Base-by-base conservation (phyloP, 805 yeast genomes). In the Brettanomyces naardenensis region DNA sequence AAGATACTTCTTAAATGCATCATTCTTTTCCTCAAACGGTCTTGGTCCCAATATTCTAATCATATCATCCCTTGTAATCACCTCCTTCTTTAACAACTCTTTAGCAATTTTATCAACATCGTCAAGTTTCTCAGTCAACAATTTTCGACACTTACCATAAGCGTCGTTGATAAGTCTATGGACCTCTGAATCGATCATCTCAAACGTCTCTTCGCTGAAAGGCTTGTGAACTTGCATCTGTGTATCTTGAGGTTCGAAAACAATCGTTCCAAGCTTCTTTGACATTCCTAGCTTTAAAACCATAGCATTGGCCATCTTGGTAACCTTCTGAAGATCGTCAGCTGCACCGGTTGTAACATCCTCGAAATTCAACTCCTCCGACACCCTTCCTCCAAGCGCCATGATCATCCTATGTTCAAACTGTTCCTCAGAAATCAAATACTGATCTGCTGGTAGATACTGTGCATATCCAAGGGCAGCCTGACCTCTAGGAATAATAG, bases 391-490 rank as follows among this genome's bases (percentile, higher is more conserved):
- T 29, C 97, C 99, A 33, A 92, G 69, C 0, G 97, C 83, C 97
- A 92, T 94, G 20, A 88, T 78, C 95, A 92, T 89, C 47, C 95
- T 74, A 59, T 92, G 95, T 37, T 45, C 46, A 47, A 69, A 69
- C 44, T 89, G 73, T 60, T 92, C 96, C 45, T 77, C 71, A 41
- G 80, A 79, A 22, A 81, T 75, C 52, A 92, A 66, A 53, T 85
- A 88, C 42, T 81, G 78, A 57, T 92, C 99, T 36, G 90, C 87
- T 3, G 99, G 98, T 46, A 94, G 70, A 56, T 90, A 94, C 59
- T 92, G 96, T 2, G 98, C 98, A 59, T 94, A 92, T 18, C 99
- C 99, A 37, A 92, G 69, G 3, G 97, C 95, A 46, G 95, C 95
- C 62, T 83, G 92, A 13, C 97, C 97, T 52, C 97, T 75, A 29